Evolutionary conservation across 2,329 filamentous ascomycete genomes (phyloP).

Genomic region (Apiospora arundinis): DNA sequence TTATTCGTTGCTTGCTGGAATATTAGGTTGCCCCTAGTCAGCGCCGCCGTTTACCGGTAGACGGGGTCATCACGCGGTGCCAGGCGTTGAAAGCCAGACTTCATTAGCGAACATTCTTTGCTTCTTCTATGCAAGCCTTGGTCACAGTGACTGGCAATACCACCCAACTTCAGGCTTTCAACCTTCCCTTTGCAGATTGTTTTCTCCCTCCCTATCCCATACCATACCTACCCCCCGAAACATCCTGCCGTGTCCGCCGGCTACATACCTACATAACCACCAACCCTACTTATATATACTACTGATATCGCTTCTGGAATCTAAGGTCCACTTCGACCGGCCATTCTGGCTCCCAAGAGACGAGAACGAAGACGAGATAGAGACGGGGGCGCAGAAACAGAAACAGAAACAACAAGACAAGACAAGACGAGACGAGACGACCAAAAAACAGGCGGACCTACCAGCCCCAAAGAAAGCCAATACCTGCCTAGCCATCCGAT

Average conservation of each 20-base stretch:
- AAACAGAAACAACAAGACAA: not conserved
- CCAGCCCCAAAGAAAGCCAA: slow-evolving; percentile 1
- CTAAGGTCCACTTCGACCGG: not conserved
- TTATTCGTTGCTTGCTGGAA: not conserved
- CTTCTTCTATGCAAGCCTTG: slow-evolving; percentile 20
- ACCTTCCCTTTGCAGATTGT: not conserved
- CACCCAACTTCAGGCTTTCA: slow-evolving; percentile 11
- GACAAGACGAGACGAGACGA: not conserved
- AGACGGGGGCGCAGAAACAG: not conserved
- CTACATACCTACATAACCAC: not conserved
- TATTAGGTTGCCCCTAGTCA: slow-evolving; percentile 17
- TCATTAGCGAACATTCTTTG: slow-evolving; percentile 17
- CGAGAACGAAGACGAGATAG: not conserved
- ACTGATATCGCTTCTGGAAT: not conserved
- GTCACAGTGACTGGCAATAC: slow-evolving; percentile 18
- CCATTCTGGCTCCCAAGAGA: not conserved
- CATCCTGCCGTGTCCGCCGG: not conserved
- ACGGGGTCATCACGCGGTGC: slow-evolving; percentile 11
- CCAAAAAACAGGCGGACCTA: slow-evolving; percentile 3
- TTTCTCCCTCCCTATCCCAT: not conserved
- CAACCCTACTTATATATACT: not conserved
- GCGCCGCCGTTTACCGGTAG: slow-evolving; percentile 11
- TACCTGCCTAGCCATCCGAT: slow-evolving; percentile 12
- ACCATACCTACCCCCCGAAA: not conserved
- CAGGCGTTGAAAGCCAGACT: slow-evolving; percentile 8